Evolutionary conservation across 2,329 filamentous ascomycete species (phyloP).

Genomic region (Orbilia quercus): DNA sequence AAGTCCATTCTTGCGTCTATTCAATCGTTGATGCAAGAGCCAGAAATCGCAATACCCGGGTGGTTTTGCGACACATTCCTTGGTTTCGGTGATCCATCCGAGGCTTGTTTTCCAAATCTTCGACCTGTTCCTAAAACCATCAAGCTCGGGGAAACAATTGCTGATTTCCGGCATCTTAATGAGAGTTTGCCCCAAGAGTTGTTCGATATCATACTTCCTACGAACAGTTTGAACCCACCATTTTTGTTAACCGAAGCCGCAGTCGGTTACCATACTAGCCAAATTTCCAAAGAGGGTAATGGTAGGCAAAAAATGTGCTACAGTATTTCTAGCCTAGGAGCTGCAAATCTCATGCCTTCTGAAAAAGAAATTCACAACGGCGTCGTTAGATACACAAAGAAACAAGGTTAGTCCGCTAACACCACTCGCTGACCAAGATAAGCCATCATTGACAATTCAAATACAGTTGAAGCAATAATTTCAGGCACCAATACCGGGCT

Average conservation of each 20-base stretch:
- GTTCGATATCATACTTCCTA: conserved; percentile 26
- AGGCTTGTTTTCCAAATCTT: conserved; percentile 85
- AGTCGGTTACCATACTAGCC: neutral
- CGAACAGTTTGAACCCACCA: conserved; percentile 64
- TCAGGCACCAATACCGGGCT: conserved; percentile 94
- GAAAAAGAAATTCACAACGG: neutral
- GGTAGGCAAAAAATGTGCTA: conserved; percentile 3
- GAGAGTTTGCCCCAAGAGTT: conserved; percentile 86
- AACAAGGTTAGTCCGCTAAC: conserved; percentile 21
- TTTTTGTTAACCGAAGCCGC: conserved; percentile 68
- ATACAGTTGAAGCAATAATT: conserved; percentile 81
- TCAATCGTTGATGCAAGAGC: conserved; percentile 78
- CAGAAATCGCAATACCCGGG: conserved; percentile 83
- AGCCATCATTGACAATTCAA: conserved; percentile 32
- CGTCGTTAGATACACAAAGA: conserved; percentile 25
- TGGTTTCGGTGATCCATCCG: conserved; percentile 92
- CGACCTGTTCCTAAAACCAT: conserved; percentile 80
- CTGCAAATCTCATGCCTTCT: neutral
- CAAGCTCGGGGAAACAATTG: conserved; percentile 92
- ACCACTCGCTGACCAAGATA: neutral
- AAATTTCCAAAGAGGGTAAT: neutral
- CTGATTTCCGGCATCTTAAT: conserved; percentile 93
- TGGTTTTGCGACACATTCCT: conserved; percentile 98
- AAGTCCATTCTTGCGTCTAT: conserved; percentile 92
- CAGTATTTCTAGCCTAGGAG: conserved; percentile 15